Percentiles rank a stretch among this genome's conserved stretches.
Conservation (phyloP, 306 rosid species). For the Geum urbanum region DNA sequence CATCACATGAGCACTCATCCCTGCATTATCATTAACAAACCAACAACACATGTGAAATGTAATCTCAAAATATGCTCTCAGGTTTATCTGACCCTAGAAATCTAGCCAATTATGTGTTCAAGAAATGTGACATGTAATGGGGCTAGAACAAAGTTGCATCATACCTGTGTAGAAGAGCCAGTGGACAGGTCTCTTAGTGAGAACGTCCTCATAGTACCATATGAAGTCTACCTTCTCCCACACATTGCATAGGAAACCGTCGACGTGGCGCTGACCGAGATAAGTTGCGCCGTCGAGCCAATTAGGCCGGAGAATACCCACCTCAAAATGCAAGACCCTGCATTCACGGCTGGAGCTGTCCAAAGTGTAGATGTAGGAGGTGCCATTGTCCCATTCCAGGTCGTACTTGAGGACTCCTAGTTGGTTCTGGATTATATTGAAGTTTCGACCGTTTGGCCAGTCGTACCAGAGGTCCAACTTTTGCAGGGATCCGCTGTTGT, state of each 20-base stretch:
- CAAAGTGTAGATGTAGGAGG: constrained; percentile 60
- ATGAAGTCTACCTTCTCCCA: constrained; percentile 89
- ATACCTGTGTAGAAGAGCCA: constrained; percentile 80
- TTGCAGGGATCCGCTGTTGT: constrained; percentile 45
- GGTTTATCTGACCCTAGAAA: not conserved
- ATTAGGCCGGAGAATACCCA: constrained; percentile 81
- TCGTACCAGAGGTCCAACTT: constrained; percentile 81
- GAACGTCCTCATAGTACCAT: constrained; percentile 72
- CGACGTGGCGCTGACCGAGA: constrained; percentile 57
- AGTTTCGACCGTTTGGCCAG: constrained; percentile 94
- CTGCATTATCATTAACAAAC: too few species aligned
- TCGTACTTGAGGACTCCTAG: constrained; percentile 48
- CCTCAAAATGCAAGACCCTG: constrained; percentile 31
- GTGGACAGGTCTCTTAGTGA: constrained; percentile 60
- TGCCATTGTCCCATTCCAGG: constrained; percentile 91
- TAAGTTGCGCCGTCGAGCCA: constrained; percentile 85
- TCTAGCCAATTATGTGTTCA: not conserved
- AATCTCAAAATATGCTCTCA: not conserved
- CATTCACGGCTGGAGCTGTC: constrained; percentile 35
- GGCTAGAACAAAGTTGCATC: too few species aligned
- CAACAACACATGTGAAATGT: too few species aligned
- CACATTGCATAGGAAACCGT: constrained; percentile 69
- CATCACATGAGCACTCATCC: constrained; percentile 79
- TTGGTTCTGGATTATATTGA: constrained; percentile 79
- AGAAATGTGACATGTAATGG: not conserved